Percentiles rank a stretch among this genome's conserved stretches.
Conservation (phyloP, 208 protist species). For the Trypanosoma caninum region DNA sequence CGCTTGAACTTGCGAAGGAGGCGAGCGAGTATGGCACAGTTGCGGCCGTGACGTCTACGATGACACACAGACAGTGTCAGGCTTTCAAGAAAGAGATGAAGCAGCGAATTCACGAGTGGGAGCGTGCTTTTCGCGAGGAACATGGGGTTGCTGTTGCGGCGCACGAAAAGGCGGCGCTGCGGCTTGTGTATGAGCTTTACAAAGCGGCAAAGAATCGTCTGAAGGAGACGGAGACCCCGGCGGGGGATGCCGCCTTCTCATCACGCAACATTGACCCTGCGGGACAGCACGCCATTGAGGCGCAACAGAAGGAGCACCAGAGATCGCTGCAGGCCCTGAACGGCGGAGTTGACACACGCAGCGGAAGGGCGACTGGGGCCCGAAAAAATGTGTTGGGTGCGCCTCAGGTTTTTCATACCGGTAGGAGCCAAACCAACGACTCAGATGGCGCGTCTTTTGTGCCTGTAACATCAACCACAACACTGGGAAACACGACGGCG, state of each 20-base stretch:
- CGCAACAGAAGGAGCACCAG: not conserved
- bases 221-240: conserved; percentile 31
- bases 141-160: conserved; percentile 59
- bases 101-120: conserved; percentile 88
- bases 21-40: conserved; percentile 27
- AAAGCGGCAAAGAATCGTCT: conserved; percentile 66
- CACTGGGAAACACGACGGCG: not conserved
- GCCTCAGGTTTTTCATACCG: not conserved
- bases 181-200: conserved; percentile 85
- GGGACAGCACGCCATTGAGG: conserved; percentile 12
- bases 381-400: not conserved
- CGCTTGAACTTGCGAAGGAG: conserved; percentile 53
- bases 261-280: conserved; percentile 3
- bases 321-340: not conserved
- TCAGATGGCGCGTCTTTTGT: not conserved
- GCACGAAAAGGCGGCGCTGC: conserved; percentile 69
- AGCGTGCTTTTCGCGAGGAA: conserved; percentile 60
- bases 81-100: conserved; percentile 87
- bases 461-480: not conserved
- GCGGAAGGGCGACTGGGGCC: too few relatives aligned
- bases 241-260: too few relatives aligned
- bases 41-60: conserved; percentile 32
- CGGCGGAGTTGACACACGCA: not conserved
- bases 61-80: conserved; percentile 60
- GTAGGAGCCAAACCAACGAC: not conserved